A percentile compares a stretch with the other conserved stretches of the same genome.
Evolutionary conservation across 805 yeast genomes (phyloP).

Genomic region (Debaryomyces castellii): DNA sequence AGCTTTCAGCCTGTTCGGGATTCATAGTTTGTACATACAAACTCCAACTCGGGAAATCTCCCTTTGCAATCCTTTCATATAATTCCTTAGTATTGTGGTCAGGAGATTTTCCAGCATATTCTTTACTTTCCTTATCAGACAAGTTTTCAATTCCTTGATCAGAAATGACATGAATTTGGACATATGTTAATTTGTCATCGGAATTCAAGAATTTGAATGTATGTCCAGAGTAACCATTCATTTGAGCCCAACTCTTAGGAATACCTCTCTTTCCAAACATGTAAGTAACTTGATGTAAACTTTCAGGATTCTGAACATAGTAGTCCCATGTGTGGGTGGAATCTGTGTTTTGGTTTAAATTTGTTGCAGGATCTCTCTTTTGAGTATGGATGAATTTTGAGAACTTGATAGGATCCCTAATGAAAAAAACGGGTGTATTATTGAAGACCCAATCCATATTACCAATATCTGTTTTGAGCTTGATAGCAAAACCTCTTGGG

Average conservation of each 20-base stretch:
- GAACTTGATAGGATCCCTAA: conserved; percentile 64
- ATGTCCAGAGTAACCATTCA: conserved; percentile 68
- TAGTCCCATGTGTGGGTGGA: conserved; percentile 60
- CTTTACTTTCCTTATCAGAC: conserved; percentile 45
- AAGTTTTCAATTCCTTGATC: conserved; percentile 50
- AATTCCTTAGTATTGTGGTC: conserved; percentile 43
- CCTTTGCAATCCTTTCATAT: conserved; percentile 46
- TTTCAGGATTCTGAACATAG: conserved; percentile 53
- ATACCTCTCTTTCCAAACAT: conserved; percentile 63
- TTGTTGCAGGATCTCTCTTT: conserved; percentile 65
- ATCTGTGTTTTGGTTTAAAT: conserved; percentile 44
- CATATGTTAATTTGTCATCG: conserved; percentile 52
- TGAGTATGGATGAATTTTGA: conserved; percentile 68
- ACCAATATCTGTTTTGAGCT: conserved; percentile 68
- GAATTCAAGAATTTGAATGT: conserved; percentile 57
- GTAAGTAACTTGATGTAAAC: conserved; percentile 55
- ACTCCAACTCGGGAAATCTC: conserved; percentile 52
- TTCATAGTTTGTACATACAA: conserved; percentile 60
- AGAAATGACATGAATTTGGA: conserved; percentile 52
- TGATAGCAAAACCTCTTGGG: conserved; percentile 68
- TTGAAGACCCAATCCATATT: conserved; percentile 71
- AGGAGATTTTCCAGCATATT: conserved; percentile 41
- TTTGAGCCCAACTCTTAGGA: conserved; percentile 52
- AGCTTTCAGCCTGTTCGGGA: conserved; percentile 53
- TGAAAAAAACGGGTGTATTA: conserved; percentile 68